Evolutionary conservation across 306 rosid genomes (phyloP), one percentile per base, ranked within the genome.

Genomic region (Quercus agrifolia): DNA sequence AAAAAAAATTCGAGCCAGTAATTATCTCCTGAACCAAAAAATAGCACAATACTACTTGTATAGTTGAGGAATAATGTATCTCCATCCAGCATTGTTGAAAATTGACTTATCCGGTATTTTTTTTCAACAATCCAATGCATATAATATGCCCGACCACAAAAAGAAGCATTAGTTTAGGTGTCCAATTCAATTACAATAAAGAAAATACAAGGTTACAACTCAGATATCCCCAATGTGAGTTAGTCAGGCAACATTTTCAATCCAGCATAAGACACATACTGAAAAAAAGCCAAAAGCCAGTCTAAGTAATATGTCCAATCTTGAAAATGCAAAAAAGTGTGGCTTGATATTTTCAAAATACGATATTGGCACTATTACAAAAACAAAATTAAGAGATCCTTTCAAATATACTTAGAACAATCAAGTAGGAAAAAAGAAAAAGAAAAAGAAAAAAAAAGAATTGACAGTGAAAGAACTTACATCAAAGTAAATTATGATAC

Each of bases 81-180:
- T 91, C 99, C 97, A 92, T 63, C 76, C 82, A 5, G 91, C 82
- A 56, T 97, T 92, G 85, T 91, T 92, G 84, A 92, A 74, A 83
- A 87, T 78, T 44, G 85, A 64, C 80, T 84, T 92, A 77, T 86
- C 84, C 2, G 94, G 90, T 72, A 81, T 74, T 46, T 86, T 83
- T 76, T 91, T 92, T 33, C 83, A 71, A 92, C 79, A 71, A 76
- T 76, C 95, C 93, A 86, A 33, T 87, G 87, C 94, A 88, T 69
- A 68, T 72, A 79, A 83, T 86, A 86, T 75, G 72, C 85, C 92
- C 84, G 87, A 76, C 41, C 38, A 27, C 25, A 76, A 31, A 74
- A 74, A 0, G 27, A 38, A 52, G 71, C 30, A 59, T 46, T 33
- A 84, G 70, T 80, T 74, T 64, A 19, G 41, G 49, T 31, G 5